Conservation (phyloP, 2,329 filamentous ascomycete species). For the Diaporthe citriasiana region DNA sequence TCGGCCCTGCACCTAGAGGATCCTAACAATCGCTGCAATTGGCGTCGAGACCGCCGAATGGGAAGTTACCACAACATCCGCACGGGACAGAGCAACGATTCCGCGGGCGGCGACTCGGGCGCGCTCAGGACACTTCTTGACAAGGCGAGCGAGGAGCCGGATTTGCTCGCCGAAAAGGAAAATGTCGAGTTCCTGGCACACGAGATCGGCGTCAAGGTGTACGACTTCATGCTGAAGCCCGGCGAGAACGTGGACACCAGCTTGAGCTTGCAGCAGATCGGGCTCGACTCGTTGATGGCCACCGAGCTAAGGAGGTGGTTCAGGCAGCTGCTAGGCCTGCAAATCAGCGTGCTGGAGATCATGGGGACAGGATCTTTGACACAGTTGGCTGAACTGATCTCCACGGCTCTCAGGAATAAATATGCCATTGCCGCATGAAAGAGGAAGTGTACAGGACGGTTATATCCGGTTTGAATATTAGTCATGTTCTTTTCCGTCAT, state of each 20-base stretch:
- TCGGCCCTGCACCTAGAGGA: not conserved
- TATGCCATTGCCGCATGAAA: not conserved
- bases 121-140: not conserved
- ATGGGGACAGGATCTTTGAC: slow-evolving; percentile 2
- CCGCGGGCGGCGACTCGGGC: not conserved
- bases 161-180: not conserved
- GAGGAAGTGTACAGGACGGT: too few relatives aligned
- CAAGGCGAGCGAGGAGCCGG: not conserved
- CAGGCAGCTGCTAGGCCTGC: not conserved
- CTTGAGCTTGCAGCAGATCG: not conserved
- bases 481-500: too few relatives aligned
- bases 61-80: slow-evolving; percentile 3
- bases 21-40: slow-evolving; percentile 2
- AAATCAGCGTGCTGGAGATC: slow-evolving; percentile 4
- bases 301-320: slow-evolving; percentile 11
- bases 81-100: not conserved
- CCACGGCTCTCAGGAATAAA: not conserved
- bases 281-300: slow-evolving; percentile 3
- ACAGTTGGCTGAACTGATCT: slow-evolving; percentile 1
- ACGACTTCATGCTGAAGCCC: not conserved
- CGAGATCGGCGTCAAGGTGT: slow-evolving; percentile 8
- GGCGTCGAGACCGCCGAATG: not conserved
- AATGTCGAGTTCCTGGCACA: slow-evolving; percentile 1
- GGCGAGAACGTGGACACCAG: slow-evolving; percentile 8
- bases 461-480: too few relatives aligned